Percentiles rank a stretch among this genome's conserved stretches.
Evolutionary conservation across 768 basidiomycete genomes (phyloP).

Genomic region (Brasilioporus rufonigricans): DNA sequence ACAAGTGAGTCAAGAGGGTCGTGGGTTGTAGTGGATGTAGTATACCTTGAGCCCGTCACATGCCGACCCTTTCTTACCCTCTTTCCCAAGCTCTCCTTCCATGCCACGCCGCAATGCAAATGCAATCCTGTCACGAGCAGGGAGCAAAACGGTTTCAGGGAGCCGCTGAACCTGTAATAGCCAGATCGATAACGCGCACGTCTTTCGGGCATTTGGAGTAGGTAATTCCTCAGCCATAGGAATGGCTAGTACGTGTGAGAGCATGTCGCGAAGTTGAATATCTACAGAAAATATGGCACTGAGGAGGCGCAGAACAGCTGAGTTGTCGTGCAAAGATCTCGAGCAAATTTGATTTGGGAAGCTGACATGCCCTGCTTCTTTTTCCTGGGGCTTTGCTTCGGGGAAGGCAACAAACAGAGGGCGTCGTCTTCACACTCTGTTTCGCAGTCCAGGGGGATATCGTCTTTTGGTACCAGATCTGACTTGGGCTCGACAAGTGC

Average conservation of each 20-base stretch:
- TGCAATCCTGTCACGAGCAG: slow-evolving; percentile 65
- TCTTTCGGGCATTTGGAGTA: slow-evolving; percentile 84
- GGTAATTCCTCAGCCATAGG: slow-evolving; percentile 68
- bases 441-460: slow-evolving; percentile 23
- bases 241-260: slow-evolving; percentile 67
- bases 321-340: slow-evolving; percentile 72
- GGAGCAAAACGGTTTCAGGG: slow-evolving; percentile 56
- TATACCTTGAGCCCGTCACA: slow-evolving; percentile 77
- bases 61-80: slow-evolving; percentile 82
- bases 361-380: slow-evolving; percentile 68
- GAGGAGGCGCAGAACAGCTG: slow-evolving; percentile 71
- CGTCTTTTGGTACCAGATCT: slow-evolving; percentile 21
- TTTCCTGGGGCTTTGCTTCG: slow-evolving; percentile 57
- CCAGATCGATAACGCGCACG: slow-evolving; percentile 75
- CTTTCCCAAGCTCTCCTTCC: slow-evolving; percentile 82
- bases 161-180: slow-evolving; percentile 70
- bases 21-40: slow-evolving; percentile 13
- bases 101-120: slow-evolving; percentile 73
- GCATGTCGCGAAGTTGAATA: slow-evolving; percentile 53
- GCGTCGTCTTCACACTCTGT: slow-evolving; percentile 24
- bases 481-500: slow-evolving; percentile 58
- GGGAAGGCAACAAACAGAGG: slow-evolving; percentile 56
- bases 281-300: slow-evolving; percentile 56
- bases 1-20: slow-evolving; percentile 10
- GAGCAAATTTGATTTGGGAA: slow-evolving; percentile 73